phyloP scores from a whole-genome alignment of 495 filamentous ascomycete species.

The Polyplosphaeria fusca region DNA sequence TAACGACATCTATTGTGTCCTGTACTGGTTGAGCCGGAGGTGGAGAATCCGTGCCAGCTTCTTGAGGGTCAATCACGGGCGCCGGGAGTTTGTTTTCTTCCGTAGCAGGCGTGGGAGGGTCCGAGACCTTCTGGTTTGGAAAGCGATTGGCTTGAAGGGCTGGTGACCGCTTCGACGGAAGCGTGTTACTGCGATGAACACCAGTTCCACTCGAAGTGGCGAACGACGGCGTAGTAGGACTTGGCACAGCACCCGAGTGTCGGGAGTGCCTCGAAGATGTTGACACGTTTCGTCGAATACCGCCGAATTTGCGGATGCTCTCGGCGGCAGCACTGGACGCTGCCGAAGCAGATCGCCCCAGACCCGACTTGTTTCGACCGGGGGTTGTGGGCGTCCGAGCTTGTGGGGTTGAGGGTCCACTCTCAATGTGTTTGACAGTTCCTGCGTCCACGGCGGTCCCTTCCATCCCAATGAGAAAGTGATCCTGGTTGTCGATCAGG shows the following conservation, averaged over 20 bases:
- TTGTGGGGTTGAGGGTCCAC: conserved; percentile 53
- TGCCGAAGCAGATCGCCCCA: conserved; percentile 71
- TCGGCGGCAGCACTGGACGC: conserved; percentile 84
- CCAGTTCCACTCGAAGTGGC: conserved; percentile 55
- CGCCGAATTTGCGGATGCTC: conserved; percentile 74
- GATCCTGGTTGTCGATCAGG: conserved; percentile 88
- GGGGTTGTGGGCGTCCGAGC: conserved; percentile 55
- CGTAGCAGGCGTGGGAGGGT: conserved; percentile 38
- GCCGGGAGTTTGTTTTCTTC: neutral
- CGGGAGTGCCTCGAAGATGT: conserved; percentile 65
- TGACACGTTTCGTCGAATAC: conserved; percentile 80
- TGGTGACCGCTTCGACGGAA: conserved; percentile 90
- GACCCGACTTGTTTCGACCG: conserved; percentile 50
- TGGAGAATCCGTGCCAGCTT: neutral
- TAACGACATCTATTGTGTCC: conserved; percentile 4
- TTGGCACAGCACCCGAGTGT: conserved; percentile 65
- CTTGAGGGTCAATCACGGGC: neutral
- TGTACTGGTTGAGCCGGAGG: neutral
- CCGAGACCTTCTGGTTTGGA: conserved; percentile 45
- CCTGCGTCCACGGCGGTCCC: conserved; percentile 85
- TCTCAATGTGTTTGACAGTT: conserved; percentile 79
- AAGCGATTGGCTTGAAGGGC: conserved; percentile 58
- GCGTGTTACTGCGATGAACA: conserved; percentile 86
- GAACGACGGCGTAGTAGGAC: conserved; percentile 66
- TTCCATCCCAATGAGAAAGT: conserved; percentile 79